Conservation (phyloP, 805 yeast genomes). For the Ogataea allantospora region DNA sequence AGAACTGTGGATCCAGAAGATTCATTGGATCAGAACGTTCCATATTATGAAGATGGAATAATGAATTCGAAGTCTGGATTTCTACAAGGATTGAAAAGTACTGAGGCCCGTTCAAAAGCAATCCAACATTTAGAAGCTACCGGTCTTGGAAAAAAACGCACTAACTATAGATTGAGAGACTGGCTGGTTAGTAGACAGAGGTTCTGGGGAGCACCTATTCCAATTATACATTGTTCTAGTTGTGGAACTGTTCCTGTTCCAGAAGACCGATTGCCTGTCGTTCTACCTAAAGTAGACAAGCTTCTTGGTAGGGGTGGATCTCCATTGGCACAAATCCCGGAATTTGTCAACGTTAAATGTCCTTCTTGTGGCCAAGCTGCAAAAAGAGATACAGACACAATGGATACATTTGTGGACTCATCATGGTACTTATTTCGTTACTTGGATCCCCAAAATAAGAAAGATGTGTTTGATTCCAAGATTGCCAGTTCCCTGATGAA, state of each 20-base stretch:
- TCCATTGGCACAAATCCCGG: constrained; percentile 65
- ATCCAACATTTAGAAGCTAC: constrained; percentile 17
- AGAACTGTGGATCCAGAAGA: constrained; percentile 45
- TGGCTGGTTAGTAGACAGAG: constrained; percentile 95
- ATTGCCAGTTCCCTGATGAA: constrained; percentile 61
- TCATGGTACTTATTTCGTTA: constrained; percentile 95
- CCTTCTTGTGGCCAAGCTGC: constrained; percentile 78
- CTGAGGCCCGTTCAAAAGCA: constrained; percentile 52
- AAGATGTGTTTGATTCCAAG: constrained; percentile 50
- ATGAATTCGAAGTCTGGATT: constrained; percentile 48
- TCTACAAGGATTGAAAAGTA: constrained; percentile 47
- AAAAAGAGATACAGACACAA: constrained; percentile 90
- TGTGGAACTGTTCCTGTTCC: constrained; percentile 97
- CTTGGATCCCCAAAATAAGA: constrained; percentile 64
- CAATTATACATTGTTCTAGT: constrained; percentile 78
- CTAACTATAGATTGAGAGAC: constrained; percentile 72
- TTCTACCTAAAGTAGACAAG: constrained; percentile 57
- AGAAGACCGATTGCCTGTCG: constrained; percentile 78
- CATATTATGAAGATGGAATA: constrained; percentile 41
- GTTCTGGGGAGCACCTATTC: constrained; percentile 99
- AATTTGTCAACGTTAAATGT: constrained; percentile 71
- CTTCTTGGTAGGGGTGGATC: constrained; percentile 52
- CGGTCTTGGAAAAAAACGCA: constrained; percentile 45
- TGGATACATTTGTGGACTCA: constrained; percentile 98
- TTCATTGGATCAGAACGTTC: constrained; percentile 11